Base-by-base conservation (phyloP, 257 asterid genomes). In the Sherardia arvensis region DNA sequence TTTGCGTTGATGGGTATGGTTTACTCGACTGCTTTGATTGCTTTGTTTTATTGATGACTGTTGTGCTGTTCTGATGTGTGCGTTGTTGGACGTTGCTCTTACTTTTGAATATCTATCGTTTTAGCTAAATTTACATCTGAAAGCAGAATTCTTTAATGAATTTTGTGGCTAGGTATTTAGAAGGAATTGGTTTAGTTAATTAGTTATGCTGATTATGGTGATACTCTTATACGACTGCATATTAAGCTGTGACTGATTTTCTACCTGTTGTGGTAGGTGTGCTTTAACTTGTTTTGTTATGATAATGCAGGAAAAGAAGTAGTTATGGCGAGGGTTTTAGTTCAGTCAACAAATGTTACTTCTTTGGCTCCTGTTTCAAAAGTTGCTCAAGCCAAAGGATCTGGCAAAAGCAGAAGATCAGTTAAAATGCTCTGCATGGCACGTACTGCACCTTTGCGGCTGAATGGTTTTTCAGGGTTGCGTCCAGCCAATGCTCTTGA, bases 401-500 rank as follows among this genome's bases (percentile, higher is more conserved):
- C 87, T 22, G 76, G 65, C 63, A 85, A 72, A 69, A 53, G 79
- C 30, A 79, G 71, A 63, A 79, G 76, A 66, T 66, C 80, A 11
- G 59, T 77, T 29, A 77, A 66, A 20, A 88, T 88, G 96, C 77
- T 80, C 36, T 80, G 86, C 78, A 70, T 67, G 62, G 62, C 75
- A 53, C 81, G 54, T 55, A 51, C 78, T 2, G 26, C 83, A 32
- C 80, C 92, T 3, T 53, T 71, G 22, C 74, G 73, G 66, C 59
- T 89, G 76, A 75, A 72, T 67, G 71, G 76, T 47, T 92, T 81
- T 74, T 61, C 90, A 10, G 96, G 96, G 23, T 74, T 92, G 40
- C 85, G 97, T n/a, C 81, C 83, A 43, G 78, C 85, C 51, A 88
- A 87, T 73, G 82, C 91, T 53, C 66, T 89, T 70, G 99, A 89